These are phyloP conservation scores for Monosporozyma servazzii DNA, from an alignment of 805 yeast species.

Conservation along the genomic window DNA sequence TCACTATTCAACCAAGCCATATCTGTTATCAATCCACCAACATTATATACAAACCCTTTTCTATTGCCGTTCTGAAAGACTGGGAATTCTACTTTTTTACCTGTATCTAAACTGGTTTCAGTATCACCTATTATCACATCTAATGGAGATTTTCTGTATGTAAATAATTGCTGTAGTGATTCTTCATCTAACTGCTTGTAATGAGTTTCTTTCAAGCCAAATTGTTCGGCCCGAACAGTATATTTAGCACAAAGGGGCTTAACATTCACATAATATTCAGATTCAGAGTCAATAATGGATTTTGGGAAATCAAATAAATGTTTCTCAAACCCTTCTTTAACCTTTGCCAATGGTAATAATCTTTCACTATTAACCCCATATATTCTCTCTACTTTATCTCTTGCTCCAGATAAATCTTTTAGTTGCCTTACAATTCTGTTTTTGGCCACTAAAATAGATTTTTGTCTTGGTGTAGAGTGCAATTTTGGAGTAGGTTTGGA, in stretches of 20 bases:
- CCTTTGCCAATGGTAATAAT: constrained; percentile 34
- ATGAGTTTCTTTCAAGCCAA: constrained; percentile 7
- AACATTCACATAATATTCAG: constrained; percentile 13
- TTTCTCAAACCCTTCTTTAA: constrained; percentile 43
- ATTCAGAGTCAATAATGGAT: constrained; percentile 18
- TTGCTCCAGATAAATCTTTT: constrained; percentile 31
- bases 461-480: not conserved
- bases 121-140: constrained; percentile 15
- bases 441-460: constrained; percentile 15
- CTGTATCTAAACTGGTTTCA: constrained; percentile 12
- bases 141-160: constrained; percentile 12
- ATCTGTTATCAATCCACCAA: constrained; percentile 45
- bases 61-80: constrained; percentile 23
- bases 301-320: constrained; percentile 37
- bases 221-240: constrained; percentile 1
- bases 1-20: constrained; percentile 40
- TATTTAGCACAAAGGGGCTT: constrained; percentile 6
- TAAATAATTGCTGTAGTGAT: constrained; percentile 22
- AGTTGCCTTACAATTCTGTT: constrained; percentile 20
- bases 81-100: constrained; percentile 23
- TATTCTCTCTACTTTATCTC: constrained; percentile 35
- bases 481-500: not conserved
- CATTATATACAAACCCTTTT: constrained; percentile 36
- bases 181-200: constrained; percentile 13
- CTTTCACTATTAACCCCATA: constrained; percentile 44